Base-by-base conservation (phyloP, 2,329 filamentous ascomycete species). In the Aspergillus tamarii region DNA sequence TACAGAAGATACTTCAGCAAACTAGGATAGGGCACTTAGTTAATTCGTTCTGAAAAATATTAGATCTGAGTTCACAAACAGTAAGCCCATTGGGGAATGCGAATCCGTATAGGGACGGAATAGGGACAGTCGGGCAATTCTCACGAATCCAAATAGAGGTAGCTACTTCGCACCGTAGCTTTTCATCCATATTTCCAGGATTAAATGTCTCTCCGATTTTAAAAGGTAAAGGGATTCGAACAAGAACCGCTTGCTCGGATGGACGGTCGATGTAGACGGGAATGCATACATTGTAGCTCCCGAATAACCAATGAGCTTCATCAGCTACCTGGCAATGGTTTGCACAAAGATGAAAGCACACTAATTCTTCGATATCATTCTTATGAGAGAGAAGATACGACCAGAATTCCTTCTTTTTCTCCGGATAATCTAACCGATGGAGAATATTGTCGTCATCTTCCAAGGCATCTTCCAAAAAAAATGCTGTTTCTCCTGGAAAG, bases 151-250 rank as follows among this genome's bases (percentile, higher is more conserved):
- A 82, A 23, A 77, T 72, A 62, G 78, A 82, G 1, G 78, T 78
- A 6, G 74, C 81, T 7, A 75, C 78, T 70, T 82, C 80, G 60
- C 69, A 83, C 16, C 72, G 71, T 21, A 76, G 61, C 62, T 83
- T 84, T 70, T 84, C 81, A 41, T 83, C 76, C 5, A 77, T 71
- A 52, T 76, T 82, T n/a, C 80, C 81, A 21, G 79, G 79, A 60
- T 72, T 63, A 26, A 54, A 66, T 16, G 57, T 66, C 62, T 82
- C 81, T 19, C 79, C 80, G 6, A 80, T 64, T 64, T 78, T 70
- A 57, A 67, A 73, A 6, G 73, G 72, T 21, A 76, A 55, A 3
- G 68, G 72, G 10, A 74, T 70, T 28, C 74, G 58, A 36, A 75
- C 58, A 12, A 76, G 50, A 3, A 71, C 69, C 4, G 48, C 63